phyloP scores from a whole-genome alignment of 306 rosid genomes.

The Astragalus glycyphyllos region DNA sequence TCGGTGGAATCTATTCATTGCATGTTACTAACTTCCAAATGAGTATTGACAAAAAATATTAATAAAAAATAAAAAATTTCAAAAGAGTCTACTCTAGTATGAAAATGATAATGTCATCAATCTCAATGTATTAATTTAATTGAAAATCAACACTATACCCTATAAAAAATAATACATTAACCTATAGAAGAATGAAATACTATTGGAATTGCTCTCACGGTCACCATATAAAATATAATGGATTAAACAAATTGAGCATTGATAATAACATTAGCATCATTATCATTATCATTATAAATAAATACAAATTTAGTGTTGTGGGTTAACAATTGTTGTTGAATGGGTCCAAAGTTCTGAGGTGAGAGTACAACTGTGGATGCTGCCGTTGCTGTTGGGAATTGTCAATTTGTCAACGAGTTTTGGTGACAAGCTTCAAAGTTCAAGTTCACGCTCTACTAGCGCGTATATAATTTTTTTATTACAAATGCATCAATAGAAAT shows the following conservation, averaged over 20 bases:
- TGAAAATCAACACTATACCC: constrained; percentile 11
- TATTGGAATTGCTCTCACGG: not conserved
- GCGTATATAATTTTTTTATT: too few species aligned
- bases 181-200: not conserved
- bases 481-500: too few species aligned
- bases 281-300: not conserved
- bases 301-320: not conserved
- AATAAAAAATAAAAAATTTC: not conserved
- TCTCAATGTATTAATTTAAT: constrained; percentile 39
- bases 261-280: too few species aligned
- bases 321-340: not conserved
- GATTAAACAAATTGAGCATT: not conserved
- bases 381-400: constrained; percentile 6
- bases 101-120: constrained; percentile 33
- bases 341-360: constrained; percentile 32
- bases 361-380: constrained; percentile 18
- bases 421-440: not conserved
- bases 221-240: not conserved
- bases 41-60: constrained; percentile 7
- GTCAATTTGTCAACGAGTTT: constrained; percentile 45
- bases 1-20: constrained; percentile 36
- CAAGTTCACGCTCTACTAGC: constrained; percentile 27
- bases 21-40: constrained; percentile 37
- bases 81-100: constrained; percentile 34
- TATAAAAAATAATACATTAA: not conserved